phyloP scores from a whole-genome alignment of 768 basidiomycete genomes.

The Russula sp. region DNA sequence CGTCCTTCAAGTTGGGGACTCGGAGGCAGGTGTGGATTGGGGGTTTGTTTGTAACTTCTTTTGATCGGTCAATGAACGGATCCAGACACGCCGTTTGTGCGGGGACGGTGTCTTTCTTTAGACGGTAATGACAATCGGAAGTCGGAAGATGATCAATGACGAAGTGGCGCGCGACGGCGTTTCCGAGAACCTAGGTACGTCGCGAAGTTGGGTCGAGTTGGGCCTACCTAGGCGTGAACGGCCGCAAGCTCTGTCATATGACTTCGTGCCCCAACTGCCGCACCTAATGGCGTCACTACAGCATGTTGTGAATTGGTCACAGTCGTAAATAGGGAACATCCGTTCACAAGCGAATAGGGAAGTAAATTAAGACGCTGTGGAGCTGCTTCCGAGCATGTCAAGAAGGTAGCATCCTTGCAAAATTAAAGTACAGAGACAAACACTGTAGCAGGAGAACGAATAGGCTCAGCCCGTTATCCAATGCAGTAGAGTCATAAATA shows the following conservation, averaged over 20 bases:
- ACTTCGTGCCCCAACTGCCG: too few species aligned
- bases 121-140: background rate
- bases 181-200: background rate
- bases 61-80: background rate
- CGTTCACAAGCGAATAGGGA: background rate
- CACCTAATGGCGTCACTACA: background rate
- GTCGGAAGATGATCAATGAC: background rate
- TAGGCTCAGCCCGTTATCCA: conserved; percentile 1
- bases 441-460: background rate
- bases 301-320: background rate
- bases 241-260: too few species aligned
- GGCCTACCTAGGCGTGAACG: too few species aligned
- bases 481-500: background rate
- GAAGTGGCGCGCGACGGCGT: background rate
- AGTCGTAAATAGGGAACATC: background rate
- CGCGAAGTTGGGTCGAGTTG: background rate
- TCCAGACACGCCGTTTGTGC: background rate
- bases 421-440: conserved; percentile 1
- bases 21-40: too few species aligned
- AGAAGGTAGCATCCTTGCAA: background rate
- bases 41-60: too few species aligned
- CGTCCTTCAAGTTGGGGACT: too few species aligned
- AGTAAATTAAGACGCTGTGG: background rate
- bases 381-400: background rate
- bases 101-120: background rate